Evolutionary conservation across 768 basidiomycete genomes (phyloP).

Genomic region (Leccinum broughii): DNA sequence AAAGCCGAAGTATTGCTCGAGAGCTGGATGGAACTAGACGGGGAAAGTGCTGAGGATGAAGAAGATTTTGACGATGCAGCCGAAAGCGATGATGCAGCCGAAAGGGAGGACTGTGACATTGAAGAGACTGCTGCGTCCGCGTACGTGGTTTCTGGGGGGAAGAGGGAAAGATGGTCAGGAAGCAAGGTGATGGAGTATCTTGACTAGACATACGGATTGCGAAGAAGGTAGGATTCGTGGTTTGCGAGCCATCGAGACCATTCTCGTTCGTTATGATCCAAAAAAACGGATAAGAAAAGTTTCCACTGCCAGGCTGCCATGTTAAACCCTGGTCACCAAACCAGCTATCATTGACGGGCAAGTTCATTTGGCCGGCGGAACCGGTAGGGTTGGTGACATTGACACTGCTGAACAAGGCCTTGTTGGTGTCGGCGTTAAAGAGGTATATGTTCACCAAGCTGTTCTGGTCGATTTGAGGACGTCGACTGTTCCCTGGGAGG

Average conservation of each 20-base stretch:
- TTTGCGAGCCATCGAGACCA: slow-evolving; percentile 56
- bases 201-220: slow-evolving; percentile 70
- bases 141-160: slow-evolving; percentile 65
- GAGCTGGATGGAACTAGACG: slow-evolving; percentile 49
- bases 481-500: slow-evolving; percentile 68
- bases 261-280: slow-evolving; percentile 72
- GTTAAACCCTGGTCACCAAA: slow-evolving; percentile 54
- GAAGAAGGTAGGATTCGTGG: slow-evolving; percentile 70
- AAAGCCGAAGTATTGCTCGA: slow-evolving; percentile 44
- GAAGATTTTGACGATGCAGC: slow-evolving; percentile 39
- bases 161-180: slow-evolving; percentile 12
- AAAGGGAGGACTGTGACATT: slow-evolving; percentile 41
- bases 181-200: not conserved
- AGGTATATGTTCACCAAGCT: slow-evolving; percentile 76
- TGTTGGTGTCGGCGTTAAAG: slow-evolving; percentile 66
- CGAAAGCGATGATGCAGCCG: slow-evolving; percentile 38
- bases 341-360: slow-evolving; percentile 75
- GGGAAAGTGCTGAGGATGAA: slow-evolving; percentile 22
- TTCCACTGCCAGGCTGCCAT: slow-evolving; percentile 45
- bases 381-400: slow-evolving; percentile 58
- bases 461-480: slow-evolving; percentile 63
- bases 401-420: slow-evolving; percentile 43
- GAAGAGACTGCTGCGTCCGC: slow-evolving; percentile 66
- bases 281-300: slow-evolving; percentile 68
- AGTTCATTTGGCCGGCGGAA: slow-evolving; percentile 48